Conservation (phyloP, 352 stramenopile species). For the Pythium periplocum region DNA sequence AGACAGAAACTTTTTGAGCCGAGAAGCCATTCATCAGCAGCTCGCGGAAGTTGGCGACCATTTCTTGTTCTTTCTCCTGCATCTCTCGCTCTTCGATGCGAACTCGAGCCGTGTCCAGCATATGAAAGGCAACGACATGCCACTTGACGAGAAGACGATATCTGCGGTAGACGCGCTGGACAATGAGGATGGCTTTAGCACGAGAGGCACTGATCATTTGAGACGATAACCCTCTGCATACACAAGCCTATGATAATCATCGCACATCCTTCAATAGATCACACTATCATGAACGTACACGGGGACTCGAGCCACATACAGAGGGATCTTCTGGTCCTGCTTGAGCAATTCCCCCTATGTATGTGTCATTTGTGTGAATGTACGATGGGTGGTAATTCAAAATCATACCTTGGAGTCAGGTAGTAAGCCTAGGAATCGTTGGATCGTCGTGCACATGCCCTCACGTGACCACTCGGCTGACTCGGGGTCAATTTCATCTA, state of each 20-base stretch:
- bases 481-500: constrained; percentile 45
- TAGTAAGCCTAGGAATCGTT: constrained; percentile 52
- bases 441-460: constrained; percentile 37
- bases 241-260: no score
- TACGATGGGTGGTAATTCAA: no score
- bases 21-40: constrained; percentile 50
- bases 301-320: constrained; percentile 12
- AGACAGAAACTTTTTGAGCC: constrained; percentile 69
- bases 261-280: no score
- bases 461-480: constrained; percentile 47
- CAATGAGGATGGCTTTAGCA: constrained; percentile 10
- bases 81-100: constrained; percentile 19
- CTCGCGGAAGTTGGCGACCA: constrained; percentile 43
- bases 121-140: constrained; percentile 26
- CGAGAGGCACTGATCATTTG: background rate
- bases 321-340: constrained; percentile 15
- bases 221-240: no score
- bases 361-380: no score
- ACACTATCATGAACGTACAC: constrained; percentile 5
- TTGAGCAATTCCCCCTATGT: constrained; percentile 21
- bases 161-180: constrained; percentile 30
- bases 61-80: constrained; percentile 32
- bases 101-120: constrained; percentile 38
- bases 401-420: constrained; percentile 40
- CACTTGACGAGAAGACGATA: constrained; percentile 36